phyloP scores from a whole-genome alignment of 2,329 filamentous ascomycete genomes.

The Podosphaera aphanis region DNA sequence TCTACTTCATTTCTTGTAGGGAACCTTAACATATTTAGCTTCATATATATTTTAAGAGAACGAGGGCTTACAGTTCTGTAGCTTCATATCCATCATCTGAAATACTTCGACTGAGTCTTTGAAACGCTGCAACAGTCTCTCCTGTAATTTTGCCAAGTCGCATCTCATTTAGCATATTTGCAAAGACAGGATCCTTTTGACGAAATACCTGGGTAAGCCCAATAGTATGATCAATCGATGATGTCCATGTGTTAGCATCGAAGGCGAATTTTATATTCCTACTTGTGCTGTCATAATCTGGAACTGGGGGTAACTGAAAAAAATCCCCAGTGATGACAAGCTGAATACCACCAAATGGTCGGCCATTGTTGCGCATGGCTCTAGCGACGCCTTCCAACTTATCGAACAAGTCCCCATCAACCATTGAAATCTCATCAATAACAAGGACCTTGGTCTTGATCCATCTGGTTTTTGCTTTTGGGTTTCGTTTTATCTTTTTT shows the following conservation, averaged over 20 bases:
- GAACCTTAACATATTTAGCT: conserved; percentile 29
- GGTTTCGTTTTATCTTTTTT: conserved; percentile 74
- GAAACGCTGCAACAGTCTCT: conserved; percentile 58
- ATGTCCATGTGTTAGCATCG: conserved; percentile 75
- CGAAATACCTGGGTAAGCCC: conserved; percentile 88
- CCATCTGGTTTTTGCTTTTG: conserved; percentile 77
- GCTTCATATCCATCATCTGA: conserved; percentile 48
- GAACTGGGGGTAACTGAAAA: conserved; percentile 88
- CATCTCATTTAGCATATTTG: conserved; percentile 94
- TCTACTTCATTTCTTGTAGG: conserved; percentile 82
- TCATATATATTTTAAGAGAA: neutral
- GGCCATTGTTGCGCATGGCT: conserved; percentile 66
- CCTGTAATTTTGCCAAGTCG: conserved; percentile 59
- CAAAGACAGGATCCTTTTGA: conserved; percentile 77
- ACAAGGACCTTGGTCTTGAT: conserved; percentile 66
- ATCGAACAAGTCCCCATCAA: conserved; percentile 89
- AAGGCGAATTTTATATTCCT: conserved; percentile 70
- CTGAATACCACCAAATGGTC: conserved; percentile 89
- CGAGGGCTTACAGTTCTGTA: conserved; percentile 46
- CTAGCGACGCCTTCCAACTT: conserved; percentile 80
- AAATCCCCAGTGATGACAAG: conserved; percentile 92
- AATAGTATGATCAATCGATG: conserved; percentile 85
- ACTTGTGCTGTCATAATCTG: conserved; percentile 36
- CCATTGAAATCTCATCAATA: conserved; percentile 95
- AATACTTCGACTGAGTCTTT: conserved; percentile 44